These are phyloP conservation scores for Diaporthe capsici DNA, from an alignment of 2,329 filamentous ascomycete genomes.

Conservation along the genomic window DNA sequence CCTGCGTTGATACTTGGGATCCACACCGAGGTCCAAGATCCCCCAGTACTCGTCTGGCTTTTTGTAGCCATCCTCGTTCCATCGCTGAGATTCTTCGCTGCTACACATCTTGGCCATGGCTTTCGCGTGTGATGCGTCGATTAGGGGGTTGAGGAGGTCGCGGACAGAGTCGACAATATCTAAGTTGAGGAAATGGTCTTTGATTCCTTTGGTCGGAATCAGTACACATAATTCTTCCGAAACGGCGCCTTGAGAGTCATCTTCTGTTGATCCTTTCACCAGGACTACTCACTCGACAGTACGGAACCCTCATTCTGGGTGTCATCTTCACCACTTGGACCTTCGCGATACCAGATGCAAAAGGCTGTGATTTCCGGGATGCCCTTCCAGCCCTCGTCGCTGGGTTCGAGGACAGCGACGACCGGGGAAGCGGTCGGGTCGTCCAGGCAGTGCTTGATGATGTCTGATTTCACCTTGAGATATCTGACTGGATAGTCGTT, in stretches of 20 bases:
- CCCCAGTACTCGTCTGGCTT: too few species aligned
- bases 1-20: too few species aligned
- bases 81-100: too few species aligned
- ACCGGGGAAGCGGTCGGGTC: not conserved
- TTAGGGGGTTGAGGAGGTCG: not conserved
- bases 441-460: not conserved
- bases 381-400: not conserved
- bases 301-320: not conserved
- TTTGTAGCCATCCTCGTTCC: too few species aligned
- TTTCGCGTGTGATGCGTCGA: too few species aligned
- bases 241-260: not conserved
- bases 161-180: not conserved
- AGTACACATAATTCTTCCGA: not conserved
- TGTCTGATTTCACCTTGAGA: not conserved
- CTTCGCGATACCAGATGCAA: not conserved
- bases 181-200: not conserved
- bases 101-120: too few species aligned
- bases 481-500: not conserved
- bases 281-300: not conserved
- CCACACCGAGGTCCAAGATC: too few species aligned
- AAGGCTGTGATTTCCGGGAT: not conserved
- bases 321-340: not conserved
- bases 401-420: not conserved
- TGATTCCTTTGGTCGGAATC: not conserved
- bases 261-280: not conserved